Conservation (phyloP, 1,139 yeast genomes). For the Hyphopichia burtonii region DNA sequence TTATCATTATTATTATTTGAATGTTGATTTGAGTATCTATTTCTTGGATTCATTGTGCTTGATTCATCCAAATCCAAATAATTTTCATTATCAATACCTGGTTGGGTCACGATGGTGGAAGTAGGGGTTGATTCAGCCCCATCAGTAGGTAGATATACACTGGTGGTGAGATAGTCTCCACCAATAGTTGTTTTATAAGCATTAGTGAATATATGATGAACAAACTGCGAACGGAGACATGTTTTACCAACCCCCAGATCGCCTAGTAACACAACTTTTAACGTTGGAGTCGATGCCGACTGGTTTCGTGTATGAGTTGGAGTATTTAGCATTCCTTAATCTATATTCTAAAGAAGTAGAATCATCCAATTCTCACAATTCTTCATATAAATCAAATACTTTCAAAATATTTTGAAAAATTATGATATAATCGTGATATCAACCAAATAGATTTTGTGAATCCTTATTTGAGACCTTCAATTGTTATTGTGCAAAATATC, state of each 20-base stretch:
- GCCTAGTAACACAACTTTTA: constrained; percentile 57
- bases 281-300: constrained; percentile 21
- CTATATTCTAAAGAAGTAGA: not conserved
- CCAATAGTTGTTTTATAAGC: constrained; percentile 65
- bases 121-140: not conserved
- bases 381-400: not conserved
- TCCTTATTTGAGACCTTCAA: not conserved
- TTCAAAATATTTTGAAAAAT: not conserved
- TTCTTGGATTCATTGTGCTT: constrained; percentile 1
- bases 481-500: too few relatives aligned
- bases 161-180: constrained; percentile 56
- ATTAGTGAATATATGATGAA: constrained; percentile 56
- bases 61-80: not conserved
- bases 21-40: constrained; percentile 6
- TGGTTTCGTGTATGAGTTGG: not conserved
- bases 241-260: constrained; percentile 67
- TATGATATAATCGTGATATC: not conserved
- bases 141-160: not conserved
- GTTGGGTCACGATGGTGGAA: not conserved
- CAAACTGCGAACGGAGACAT: constrained; percentile 56
- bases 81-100: not conserved
- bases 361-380: not conserved
- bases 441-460: not conserved
- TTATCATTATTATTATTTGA: not conserved
- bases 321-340: not conserved